Base-by-base conservation (phyloP, 2,329 filamentous ascomycete genomes). In the Aspergillus thermomutatus region DNA sequence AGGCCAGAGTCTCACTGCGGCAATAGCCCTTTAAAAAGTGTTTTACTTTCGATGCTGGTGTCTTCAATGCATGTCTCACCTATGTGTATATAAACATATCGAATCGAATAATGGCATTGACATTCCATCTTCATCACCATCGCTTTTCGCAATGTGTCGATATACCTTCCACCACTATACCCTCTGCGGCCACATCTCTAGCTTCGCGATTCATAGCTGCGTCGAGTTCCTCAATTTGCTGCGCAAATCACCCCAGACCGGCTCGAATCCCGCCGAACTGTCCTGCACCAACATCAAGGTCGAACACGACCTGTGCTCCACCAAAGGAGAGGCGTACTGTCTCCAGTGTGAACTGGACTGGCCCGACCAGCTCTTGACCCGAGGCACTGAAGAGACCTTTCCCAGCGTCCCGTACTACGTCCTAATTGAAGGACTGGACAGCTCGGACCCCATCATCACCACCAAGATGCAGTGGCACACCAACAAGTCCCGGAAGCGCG, bases 111-210 rank as follows among this genome's bases (percentile, higher is more conserved):
- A 3, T 17, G 6, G 1, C 3, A 26, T 46, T 21, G 11, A 23
- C 10, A 21, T 25, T 26, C 43, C 10, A 7, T 23, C 43, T 26
- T 14, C 43, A 26, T 23, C 21, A 14, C 41, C 41, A 45, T 23
- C 21, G 3, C 19, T 8, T 27, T 28, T 50, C 21, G 58, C 7
- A n/a, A 71, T 71, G 68, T 71, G 68, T 37, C 49, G 57, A 7
- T 54, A 66, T 34, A 66, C 54, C n/a, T 68, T 65, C 46, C 65
- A 69, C 48, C 68, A 69, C 54, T 67, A 66, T 47, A 54, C 60
- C 10, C 19, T 10, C 34, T 71, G 68, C 49, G 67, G 69, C 14
- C 69, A 71, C 46, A 69, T 71, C 37, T 56, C 64, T 48, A 61
- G 59, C 40, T 69, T 62, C 53, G 66, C 55, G 1, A 49, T 69